Conservation (phyloP, 768 basidiomycete species). For the Chlorophyllum brunneum region DNA sequence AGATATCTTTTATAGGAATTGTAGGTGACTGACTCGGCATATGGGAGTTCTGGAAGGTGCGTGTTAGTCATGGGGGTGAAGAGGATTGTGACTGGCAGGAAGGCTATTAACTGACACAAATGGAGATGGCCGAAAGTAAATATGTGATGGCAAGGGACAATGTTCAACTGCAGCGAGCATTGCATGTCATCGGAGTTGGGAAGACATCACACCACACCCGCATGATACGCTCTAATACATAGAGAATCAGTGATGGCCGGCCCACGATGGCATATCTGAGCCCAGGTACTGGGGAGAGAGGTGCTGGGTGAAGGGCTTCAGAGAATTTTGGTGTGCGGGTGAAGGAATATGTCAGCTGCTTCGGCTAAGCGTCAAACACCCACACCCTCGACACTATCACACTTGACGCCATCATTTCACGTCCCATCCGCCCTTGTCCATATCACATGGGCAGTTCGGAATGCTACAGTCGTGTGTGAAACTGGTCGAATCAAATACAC, state of each 20-base stretch:
- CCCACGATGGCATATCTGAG: neutral
- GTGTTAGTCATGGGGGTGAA: constrained; percentile 12
- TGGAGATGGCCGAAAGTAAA: constrained; percentile 7
- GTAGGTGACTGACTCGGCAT: neutral
- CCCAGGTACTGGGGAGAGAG: neutral
- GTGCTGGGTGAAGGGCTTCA: neutral
- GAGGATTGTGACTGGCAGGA: constrained; percentile 5
- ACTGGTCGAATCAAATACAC: too few species aligned
- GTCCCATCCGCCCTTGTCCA: neutral
- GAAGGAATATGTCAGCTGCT: constrained; percentile 1
- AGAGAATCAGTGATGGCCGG: too few species aligned
- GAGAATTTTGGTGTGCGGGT: neutral
- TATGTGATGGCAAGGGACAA: neutral
- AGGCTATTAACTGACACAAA: constrained; percentile 2
- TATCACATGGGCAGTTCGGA: constrained; percentile 6
- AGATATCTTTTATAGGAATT: constrained; percentile 12
- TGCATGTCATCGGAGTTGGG: neutral
- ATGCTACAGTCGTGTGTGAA: neutral
- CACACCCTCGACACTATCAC: constrained; percentile 1
- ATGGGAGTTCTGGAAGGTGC: neutral
- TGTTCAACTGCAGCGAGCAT: neutral
- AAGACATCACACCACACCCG: neutral
- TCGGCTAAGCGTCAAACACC: neutral
- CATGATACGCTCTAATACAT: too few species aligned
- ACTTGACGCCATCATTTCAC: neutral